These are phyloP conservation scores for Fusarium musae DNA, from an alignment of 2,329 filamentous ascomycete species.

Conservation along the genomic window DNA sequence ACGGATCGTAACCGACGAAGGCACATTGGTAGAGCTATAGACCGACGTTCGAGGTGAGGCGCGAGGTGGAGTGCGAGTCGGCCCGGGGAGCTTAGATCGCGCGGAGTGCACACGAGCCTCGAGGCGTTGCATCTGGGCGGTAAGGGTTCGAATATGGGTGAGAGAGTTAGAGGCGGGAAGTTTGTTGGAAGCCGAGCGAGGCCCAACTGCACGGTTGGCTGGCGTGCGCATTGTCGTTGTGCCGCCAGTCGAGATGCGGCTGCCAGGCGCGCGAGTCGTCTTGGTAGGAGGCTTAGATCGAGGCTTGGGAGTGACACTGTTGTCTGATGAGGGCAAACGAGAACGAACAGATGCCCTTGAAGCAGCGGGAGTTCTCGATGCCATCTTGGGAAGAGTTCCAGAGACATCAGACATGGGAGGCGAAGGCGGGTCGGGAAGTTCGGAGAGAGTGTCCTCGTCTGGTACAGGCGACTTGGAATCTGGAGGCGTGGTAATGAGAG, in stretches of 20 bases:
- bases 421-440: conserved; percentile 86
- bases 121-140: conserved; percentile 96
- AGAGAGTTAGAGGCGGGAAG: conserved; percentile 76
- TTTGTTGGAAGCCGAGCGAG: conserved; percentile 62
- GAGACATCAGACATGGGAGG: conserved; percentile 93
- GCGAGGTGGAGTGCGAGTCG: conserved; percentile 79
- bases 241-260: conserved; percentile 58
- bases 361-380: conserved; percentile 50
- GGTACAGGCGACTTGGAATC: conserved; percentile 72
- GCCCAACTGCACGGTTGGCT: conserved; percentile 62
- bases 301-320: conserved; percentile 66
- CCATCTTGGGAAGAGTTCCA: conserved; percentile 64
- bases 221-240: conserved; percentile 62
- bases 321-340: conserved; percentile 66
- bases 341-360: conserved; percentile 48
- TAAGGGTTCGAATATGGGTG: conserved; percentile 91
- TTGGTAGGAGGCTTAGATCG: conserved; percentile 59
- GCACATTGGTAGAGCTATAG: conserved; percentile 55
- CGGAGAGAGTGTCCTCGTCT: conserved; percentile 63
- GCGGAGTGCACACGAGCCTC: conserved; percentile 93
- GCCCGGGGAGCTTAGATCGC: conserved; percentile 89
- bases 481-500: conserved; percentile 88
- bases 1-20: conserved; percentile 71
- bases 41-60: conserved; percentile 74
- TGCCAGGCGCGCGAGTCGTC: conserved; percentile 49